Evolutionary conservation across 345 rosid species (phyloP).

Genomic region (Isatis tinctoria): DNA sequence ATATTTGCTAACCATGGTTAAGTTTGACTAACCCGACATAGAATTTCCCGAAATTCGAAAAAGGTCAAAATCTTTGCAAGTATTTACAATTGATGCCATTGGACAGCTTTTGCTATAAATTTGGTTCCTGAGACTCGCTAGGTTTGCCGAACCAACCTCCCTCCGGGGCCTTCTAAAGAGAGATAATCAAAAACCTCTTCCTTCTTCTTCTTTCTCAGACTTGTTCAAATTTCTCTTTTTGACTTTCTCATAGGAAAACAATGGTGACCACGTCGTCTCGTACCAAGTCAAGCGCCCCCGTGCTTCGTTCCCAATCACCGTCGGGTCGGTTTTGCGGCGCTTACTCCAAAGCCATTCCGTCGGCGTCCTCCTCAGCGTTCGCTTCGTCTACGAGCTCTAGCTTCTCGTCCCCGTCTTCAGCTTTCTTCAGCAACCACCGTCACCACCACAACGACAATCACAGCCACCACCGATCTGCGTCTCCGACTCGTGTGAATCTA

Average conservation of each 20-base stretch:
- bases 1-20: conserved; percentile 27
- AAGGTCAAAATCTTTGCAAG: conserved; percentile 1
- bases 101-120: conserved; percentile 27
- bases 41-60: conserved; percentile 6
- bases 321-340: conserved; percentile 26
- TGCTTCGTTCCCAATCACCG: conserved; percentile 32
- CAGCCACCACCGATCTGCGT: conserved; percentile 26
- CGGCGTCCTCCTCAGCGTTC: conserved; percentile 28
- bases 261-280: conserved; percentile 34
- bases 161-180: conserved; percentile 6
- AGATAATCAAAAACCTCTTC: neutral
- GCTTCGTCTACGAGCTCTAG: conserved; percentile 34
- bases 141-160: conserved; percentile 38
- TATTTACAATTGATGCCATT: conserved; percentile 27
- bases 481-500: conserved; percentile 33
- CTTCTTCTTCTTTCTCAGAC: neutral
- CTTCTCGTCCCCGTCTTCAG: conserved; percentile 30
- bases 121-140: conserved; percentile 29
- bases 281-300: conserved; percentile 20
- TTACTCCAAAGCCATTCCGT: conserved; percentile 15
- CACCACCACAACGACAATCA: neutral
- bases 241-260: neutral
- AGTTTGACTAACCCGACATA: conserved; percentile 19
- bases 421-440: conserved; percentile 29
- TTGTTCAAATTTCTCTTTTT: neutral